Evolutionary conservation across 495 filamentous ascomycete species (phyloP).

Genomic region (Corynascus novoguineensis): DNA sequence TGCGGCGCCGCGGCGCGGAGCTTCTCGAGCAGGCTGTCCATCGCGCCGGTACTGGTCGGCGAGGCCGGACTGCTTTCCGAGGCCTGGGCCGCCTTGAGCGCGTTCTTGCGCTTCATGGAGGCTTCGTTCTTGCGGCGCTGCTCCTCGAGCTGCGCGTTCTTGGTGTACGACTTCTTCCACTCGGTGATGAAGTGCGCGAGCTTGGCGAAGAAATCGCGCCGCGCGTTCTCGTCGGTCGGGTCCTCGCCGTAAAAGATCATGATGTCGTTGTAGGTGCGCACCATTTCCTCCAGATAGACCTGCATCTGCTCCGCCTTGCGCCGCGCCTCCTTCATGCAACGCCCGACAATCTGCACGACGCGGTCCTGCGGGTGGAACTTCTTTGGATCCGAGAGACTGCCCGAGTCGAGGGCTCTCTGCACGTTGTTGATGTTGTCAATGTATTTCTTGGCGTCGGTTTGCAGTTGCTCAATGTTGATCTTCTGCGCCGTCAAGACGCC

Average conservation of each 20-base stretch:
- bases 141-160: conserved; percentile 83
- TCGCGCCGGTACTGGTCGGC: conserved; percentile 79
- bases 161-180: conserved; percentile 93
- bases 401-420: conserved; percentile 82
- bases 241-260: conserved; percentile 98
- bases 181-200: conserved; percentile 85
- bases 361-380: conserved; percentile 98
- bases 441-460: conserved; percentile 84
- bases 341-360: conserved; percentile 82
- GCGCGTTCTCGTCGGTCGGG: conserved; percentile 82
- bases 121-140: conserved; percentile 76
- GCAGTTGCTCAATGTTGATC: conserved; percentile 89
- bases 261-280: conserved; percentile 85
- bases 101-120: conserved; percentile 82
- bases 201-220: conserved; percentile 94
- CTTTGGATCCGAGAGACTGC: conserved; percentile 92
- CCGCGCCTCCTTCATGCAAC: conserved; percentile 92
- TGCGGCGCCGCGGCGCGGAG: conserved; percentile 89
- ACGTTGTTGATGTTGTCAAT: conserved; percentile 93
- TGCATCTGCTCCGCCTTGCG: conserved; percentile 95
- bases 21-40: conserved; percentile 96
- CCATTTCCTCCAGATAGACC: conserved; percentile 90
- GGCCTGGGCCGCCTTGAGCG: conserved; percentile 56
- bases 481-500: conserved; percentile 82
- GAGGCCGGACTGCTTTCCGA: conserved; percentile 48